A percentile compares a stretch with the other conserved stretches of the same genome.
phyloP scores from a whole-genome alignment of 2,329 filamentous ascomycete species.

The Diaporthe destruens region DNA sequence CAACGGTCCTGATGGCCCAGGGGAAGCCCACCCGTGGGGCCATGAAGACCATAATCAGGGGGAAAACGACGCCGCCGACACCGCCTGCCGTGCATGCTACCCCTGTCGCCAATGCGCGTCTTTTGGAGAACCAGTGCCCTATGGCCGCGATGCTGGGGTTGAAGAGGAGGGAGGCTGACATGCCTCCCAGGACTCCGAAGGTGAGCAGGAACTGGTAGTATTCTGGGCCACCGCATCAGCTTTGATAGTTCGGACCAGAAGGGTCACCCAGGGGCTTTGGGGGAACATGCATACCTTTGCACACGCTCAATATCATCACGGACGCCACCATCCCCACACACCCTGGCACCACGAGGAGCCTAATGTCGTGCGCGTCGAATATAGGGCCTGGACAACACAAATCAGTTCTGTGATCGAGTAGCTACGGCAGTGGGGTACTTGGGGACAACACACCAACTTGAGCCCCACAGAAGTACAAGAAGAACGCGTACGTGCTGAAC shows the following conservation, averaged over 20 bases:
- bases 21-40: slow-evolving; percentile 64
- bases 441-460: not conserved
- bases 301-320: slow-evolving; percentile 78
- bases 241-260: not conserved
- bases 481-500: slow-evolving; percentile 85
- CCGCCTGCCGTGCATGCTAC: slow-evolving; percentile 83
- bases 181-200: slow-evolving; percentile 80
- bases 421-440: accelerated
- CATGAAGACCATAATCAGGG: slow-evolving; percentile 65
- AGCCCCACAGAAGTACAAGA: slow-evolving; percentile 82
- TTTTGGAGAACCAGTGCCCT: slow-evolving; percentile 83
- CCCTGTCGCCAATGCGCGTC: slow-evolving; percentile 84
- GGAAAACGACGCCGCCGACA: slow-evolving; percentile 76
- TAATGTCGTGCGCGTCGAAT: slow-evolving; percentile 87
- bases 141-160: slow-evolving; percentile 85
- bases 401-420: not conserved
- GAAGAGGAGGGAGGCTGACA: slow-evolving; percentile 84
- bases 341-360: slow-evolving; percentile 78
- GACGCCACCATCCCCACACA: slow-evolving; percentile 72
- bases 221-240: slow-evolving; percentile 52
- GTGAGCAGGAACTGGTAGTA: slow-evolving; percentile 90
- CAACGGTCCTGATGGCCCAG: slow-evolving; percentile 65
- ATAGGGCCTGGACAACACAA: slow-evolving; percentile 84
- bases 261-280: not conserved
- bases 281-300: slow-evolving; percentile 63